Evolutionary conservation across 306 rosid genomes (phyloP), one percentile per base, ranked within the genome.

Genomic region (Adenanthera pavonina): DNA sequence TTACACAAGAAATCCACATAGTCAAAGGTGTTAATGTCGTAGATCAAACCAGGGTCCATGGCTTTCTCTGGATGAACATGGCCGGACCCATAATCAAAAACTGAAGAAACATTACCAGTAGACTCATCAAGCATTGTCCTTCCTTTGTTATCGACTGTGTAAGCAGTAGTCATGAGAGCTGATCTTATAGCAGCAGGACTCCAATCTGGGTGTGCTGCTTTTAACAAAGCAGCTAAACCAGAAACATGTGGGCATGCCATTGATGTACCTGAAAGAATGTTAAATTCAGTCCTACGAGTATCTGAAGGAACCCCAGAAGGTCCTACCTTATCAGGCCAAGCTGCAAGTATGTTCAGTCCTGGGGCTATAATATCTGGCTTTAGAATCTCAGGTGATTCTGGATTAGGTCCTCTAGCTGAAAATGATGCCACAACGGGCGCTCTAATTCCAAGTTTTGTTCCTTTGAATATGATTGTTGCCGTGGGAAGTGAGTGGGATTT

Each of bases 161-260:
- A 92, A 11, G 98, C 98, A 25, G 93, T 94, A 0, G 98, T 94
- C 91, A 94, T 90, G 17, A 94, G 81, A 0, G 98, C 97, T 0
- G 98, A 94, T 81, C 88, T 85, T 56, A 94, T 92, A 1, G 95
- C 92, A 7, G 98, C 98, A 0, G 97, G 92, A 49, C 89, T 86
- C 98, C 98, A 94, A 41, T 87, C 91, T 0, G 97, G 95, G 78
- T 94, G 97, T 0, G 98, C 94, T 0, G 97, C 98, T 78, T 92
- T 94, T 12, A 94, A 66, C 81, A 94, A 44, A 3, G 98, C 98
- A 46, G 88, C 94, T 79, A 94, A 78, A 17, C 98, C 98, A 8
- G 95, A 94, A 20, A 94, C 97, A 48, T 94, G 98, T 2, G 98
- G 98, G 16, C 98, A 94, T 3, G 98, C 98, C 98, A 94, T 94